phyloP scores from a whole-genome alignment of 805 yeast species.

The Yamadazyma endophytica region DNA sequence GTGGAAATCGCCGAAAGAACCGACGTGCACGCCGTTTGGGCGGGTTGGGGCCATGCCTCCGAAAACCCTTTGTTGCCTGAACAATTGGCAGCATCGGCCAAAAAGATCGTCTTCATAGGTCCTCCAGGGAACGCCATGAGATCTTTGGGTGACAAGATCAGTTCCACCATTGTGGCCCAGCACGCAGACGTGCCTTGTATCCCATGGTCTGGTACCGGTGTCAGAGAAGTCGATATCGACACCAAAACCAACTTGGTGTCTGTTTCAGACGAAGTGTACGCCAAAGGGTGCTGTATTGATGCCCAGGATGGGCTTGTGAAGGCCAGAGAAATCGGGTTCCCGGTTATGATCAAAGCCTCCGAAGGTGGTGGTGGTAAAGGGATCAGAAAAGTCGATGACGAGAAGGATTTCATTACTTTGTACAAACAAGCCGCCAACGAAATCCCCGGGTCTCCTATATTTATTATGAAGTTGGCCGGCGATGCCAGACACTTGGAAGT shows the following conservation, averaged over 20 bases:
- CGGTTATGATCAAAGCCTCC: slow-evolving; percentile 98
- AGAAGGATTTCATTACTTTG: slow-evolving; percentile 67
- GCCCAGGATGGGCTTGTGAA: slow-evolving; percentile 87
- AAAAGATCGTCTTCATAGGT: slow-evolving; percentile 89
- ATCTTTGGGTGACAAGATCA: slow-evolving; percentile 97
- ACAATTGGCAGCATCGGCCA: slow-evolving; percentile 86
- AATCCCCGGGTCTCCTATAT: slow-evolving; percentile 98
- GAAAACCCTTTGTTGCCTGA: slow-evolving; percentile 96
- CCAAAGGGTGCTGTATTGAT: slow-evolving; percentile 79
- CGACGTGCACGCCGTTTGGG: slow-evolving; percentile 98
- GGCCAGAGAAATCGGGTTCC: slow-evolving; percentile 90
- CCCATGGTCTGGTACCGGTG: slow-evolving; percentile 99
- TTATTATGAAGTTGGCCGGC: slow-evolving; percentile 96
- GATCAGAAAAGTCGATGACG: slow-evolving; percentile 90
- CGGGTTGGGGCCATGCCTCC: slow-evolving; percentile 99
- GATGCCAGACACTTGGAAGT: slow-evolving; percentile 98
- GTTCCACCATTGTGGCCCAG: slow-evolving; percentile 98
- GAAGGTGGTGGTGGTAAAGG: slow-evolving; percentile 99
- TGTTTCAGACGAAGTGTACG: slow-evolving; percentile 78
- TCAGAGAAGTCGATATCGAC: slow-evolving; percentile 74
- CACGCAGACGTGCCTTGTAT: slow-evolving; percentile 98
- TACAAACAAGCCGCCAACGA: slow-evolving; percentile 95
- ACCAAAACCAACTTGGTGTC: slow-evolving; percentile 72
- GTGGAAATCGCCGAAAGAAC: slow-evolving; percentile 97
- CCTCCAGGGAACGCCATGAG: slow-evolving; percentile 99